These are phyloP conservation scores for Hypomontagnella submonticulosa DNA, from an alignment of 495 filamentous ascomycete genomes.

Conservation along the genomic window DNA sequence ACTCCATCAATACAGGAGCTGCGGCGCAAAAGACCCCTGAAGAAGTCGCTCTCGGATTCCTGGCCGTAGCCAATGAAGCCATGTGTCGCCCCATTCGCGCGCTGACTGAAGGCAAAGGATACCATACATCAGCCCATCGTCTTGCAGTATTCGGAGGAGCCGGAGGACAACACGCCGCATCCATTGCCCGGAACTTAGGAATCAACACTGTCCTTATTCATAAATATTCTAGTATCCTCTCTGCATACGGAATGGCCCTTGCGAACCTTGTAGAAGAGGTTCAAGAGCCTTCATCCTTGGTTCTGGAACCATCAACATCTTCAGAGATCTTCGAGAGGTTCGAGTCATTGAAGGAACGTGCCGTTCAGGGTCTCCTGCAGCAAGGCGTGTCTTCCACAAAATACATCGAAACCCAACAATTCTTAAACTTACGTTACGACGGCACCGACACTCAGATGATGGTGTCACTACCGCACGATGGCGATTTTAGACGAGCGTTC, in stretches of 20 bases:
- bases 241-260: constrained; percentile 64
- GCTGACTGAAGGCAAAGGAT: constrained; percentile 63
- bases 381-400: constrained; percentile 51
- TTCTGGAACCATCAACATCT: constrained; percentile 44
- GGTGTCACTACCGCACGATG: constrained; percentile 57
- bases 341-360: constrained; percentile 33
- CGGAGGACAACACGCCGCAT: constrained; percentile 65
- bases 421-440: constrained; percentile 65
- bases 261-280: constrained; percentile 65
- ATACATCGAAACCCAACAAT: constrained; percentile 61
- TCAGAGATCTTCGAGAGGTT: constrained; percentile 38
- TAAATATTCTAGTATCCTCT: constrained; percentile 63
- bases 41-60: constrained; percentile 61
- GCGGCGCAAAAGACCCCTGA: constrained; percentile 43
- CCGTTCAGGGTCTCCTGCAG: constrained; percentile 30
- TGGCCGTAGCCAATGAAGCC: constrained; percentile 65
- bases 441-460: constrained; percentile 66
- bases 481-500: constrained; percentile 58
- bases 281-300: constrained; percentile 59
- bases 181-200: constrained; percentile 61
- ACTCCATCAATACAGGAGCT: constrained; percentile 57
- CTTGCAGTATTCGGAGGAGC: constrained; percentile 67
- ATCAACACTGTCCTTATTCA: constrained; percentile 66
- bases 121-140: constrained; percentile 62
- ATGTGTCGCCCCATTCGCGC: constrained; percentile 67